A percentile compares a stretch with the other conserved stretches of the same genome.
Evolutionary conservation across 768 basidiomycete genomes (phyloP).

Genomic region (Lactarius evosmus): DNA sequence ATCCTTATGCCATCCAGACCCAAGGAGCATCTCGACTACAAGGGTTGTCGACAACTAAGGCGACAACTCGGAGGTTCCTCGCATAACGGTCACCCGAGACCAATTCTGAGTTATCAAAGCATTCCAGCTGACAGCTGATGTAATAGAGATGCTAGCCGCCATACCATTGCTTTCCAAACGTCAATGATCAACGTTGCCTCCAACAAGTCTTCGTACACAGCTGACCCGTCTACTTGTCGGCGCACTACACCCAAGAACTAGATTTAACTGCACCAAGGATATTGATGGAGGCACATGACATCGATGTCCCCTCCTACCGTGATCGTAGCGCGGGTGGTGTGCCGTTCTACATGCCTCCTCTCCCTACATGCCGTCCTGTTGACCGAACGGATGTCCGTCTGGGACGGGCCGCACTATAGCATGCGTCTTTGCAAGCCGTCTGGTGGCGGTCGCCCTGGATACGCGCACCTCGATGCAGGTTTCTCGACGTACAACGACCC

Average conservation of each 20-base stretch:
- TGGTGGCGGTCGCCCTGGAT: conserved; percentile 49
- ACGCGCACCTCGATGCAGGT: conserved; percentile 62
- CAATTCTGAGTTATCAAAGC: neutral
- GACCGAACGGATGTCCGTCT: neutral
- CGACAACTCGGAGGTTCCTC: too few relatives aligned
- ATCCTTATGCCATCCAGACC: neutral
- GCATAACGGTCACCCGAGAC: neutral
- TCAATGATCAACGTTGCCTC: too few relatives aligned
- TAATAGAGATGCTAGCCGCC: neutral
- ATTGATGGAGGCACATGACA: too few relatives aligned
- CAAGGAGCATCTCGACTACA: too few relatives aligned
- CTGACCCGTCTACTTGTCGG: too few relatives aligned
- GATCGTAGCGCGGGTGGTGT: too few relatives aligned
- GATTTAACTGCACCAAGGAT: too few relatives aligned
- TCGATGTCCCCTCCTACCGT: too few relatives aligned
- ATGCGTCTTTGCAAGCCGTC: conserved; percentile 54
- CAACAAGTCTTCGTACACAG: neutral
- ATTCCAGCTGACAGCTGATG: neutral
- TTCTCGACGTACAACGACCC: conserved; percentile 46
- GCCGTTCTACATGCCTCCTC: too few relatives aligned
- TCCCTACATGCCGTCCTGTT: neutral
- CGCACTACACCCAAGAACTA: too few relatives aligned
- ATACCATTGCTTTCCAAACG: neutral
- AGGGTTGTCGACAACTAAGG: too few relatives aligned
- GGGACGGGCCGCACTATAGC: conserved; percentile 43